Evolutionary conservation across 192 early-diverging fungal genomes (phyloP), one percentile per base, ranked within the genome.

Genomic region (Backusella morwellensis): DNA sequence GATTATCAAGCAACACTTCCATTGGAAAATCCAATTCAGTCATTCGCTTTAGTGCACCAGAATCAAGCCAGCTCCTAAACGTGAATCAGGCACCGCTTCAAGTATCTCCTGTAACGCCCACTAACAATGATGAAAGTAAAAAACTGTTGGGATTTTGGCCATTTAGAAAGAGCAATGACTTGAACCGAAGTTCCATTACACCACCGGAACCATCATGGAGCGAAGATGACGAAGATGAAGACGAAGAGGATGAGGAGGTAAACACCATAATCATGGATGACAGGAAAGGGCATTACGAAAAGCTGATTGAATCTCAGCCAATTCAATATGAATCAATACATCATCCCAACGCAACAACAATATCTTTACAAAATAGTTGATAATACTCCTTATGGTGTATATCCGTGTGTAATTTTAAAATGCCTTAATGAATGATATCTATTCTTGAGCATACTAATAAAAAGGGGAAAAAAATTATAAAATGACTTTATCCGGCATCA

Each of bases 141-240:
- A 66, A 40, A 14, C 32, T 38, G 0, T 44, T 63, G 8, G 74
- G 74, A 12, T 75, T 75, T 36, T 75, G 74, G 74, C 74, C 63
- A 3, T 75, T 75, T 42, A 23, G 66, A 34, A 75, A 35, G 66
- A 68, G 66, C n/a, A 66, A 15, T 8, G 70, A 72, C 29, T 26
- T 63, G 29, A 68, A 21, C 36, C 29, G 35, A 34, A 72, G 40
- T 32, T 32, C 70, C 4, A 44, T 34, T 12, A 19, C 36, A 5
- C 40, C n/a, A 9, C 11, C 17, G 8, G 41, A 41, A 7, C 41
- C 23, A 34, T 47, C 41, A 19, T 75, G 74, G 74, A 75, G 74
- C 44, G 74, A 75, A 17, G 74, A 75, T 6, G 73, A 74, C 14
- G 56, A 63, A 11, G 59, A 67, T 35, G 74, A 75, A 0, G 74